A percentile compares a stretch with the other conserved stretches of the same genome.
Evolutionary conservation across 176 grass and related monocot genomes (phyloP).

Genomic region (Juncus effusus): DNA sequence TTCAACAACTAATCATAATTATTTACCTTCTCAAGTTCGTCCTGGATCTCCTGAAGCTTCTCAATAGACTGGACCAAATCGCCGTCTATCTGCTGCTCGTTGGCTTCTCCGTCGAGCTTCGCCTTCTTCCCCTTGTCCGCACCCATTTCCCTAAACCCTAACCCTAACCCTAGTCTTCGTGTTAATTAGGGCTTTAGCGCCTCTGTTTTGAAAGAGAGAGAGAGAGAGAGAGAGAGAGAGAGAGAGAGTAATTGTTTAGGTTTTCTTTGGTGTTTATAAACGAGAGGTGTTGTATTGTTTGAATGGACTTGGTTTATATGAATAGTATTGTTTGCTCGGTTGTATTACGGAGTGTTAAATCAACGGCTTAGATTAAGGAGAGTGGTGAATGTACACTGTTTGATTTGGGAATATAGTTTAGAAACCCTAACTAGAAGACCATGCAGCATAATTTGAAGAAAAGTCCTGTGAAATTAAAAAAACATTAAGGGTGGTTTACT

Average conservation of each 20-base stretch:
- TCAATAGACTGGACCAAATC: conserved; percentile 38
- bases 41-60: conserved; percentile 64
- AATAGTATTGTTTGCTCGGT: too few species aligned
- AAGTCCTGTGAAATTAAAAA: too few species aligned
- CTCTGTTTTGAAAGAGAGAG: conserved; percentile 3
- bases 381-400: too few species aligned
- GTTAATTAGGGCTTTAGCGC: conserved; percentile 38
- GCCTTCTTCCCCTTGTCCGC: conserved; percentile 55
- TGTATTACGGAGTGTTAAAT: too few species aligned
- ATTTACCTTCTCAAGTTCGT: conserved; percentile 64
- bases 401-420: too few species aligned
- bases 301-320: conserved; percentile 10
- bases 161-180: conserved; percentile 23
- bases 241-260: neutral
- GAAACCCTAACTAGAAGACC: too few species aligned
- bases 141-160: conserved; percentile 25
- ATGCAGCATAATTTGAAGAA: too few species aligned
- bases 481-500: too few species aligned
- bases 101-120: conserved; percentile 34
- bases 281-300: neutral
- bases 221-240: neutral
- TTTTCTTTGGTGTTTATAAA: neutral
- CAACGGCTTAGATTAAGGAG: too few species aligned
- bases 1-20: too few species aligned
- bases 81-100: conserved; percentile 39